Conservation (phyloP, 305 asterid genomes). For the Striga hermonthica region DNA sequence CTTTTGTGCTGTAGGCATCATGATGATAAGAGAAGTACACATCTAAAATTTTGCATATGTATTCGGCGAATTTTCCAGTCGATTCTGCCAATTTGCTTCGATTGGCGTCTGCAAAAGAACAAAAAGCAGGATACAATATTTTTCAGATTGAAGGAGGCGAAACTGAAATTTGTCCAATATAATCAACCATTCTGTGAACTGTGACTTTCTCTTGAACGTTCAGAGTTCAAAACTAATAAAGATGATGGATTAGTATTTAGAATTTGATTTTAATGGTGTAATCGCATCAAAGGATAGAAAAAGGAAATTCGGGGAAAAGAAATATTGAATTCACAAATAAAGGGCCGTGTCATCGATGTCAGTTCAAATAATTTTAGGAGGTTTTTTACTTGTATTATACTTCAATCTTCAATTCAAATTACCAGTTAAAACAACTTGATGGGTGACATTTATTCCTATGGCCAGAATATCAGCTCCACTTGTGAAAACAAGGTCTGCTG, state of each 20-base stretch:
- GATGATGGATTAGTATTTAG: too few relatives aligned
- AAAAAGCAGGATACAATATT: background rate
- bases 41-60: slow-evolving; percentile 74
- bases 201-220: background rate
- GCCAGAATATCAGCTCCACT: slow-evolving; percentile 97
- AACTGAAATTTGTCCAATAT: slow-evolving; percentile 21
- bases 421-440: slow-evolving; percentile 90
- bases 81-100: slow-evolving; percentile 66
- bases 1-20: slow-evolving; percentile 80
- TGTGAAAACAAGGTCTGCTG: slow-evolving; percentile 93
- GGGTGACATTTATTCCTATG: slow-evolving; percentile 85
- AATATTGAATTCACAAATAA: too few relatives aligned
- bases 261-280: background rate
- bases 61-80: slow-evolving; percentile 65
- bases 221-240: background rate
- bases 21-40: slow-evolving; percentile 80
- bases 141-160: slow-evolving; percentile 21
- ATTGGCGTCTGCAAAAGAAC: slow-evolving; percentile 55
- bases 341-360: too few relatives aligned
- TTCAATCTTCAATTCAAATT: slow-evolving; percentile 19
- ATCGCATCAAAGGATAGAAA: background rate
- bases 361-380: too few relatives aligned
- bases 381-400: background rate
- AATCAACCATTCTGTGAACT: background rate
- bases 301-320: too few relatives aligned